Base-by-base conservation (phyloP, 805 yeast genomes). In the Candida orba region DNA sequence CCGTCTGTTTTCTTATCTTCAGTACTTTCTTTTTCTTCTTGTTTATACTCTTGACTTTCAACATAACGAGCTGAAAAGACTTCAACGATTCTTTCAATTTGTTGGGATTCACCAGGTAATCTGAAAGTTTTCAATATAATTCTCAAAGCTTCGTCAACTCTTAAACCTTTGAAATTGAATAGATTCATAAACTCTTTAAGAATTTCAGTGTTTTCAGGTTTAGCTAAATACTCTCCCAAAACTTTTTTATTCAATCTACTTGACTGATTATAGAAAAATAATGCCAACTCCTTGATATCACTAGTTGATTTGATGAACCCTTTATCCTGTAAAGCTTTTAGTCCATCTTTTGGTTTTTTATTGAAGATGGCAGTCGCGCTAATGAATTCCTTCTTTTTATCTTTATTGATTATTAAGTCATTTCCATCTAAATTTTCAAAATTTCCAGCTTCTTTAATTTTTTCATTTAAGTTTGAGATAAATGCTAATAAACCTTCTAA, bases 81-180 rank as follows among this genome's bases (percentile, higher is more conserved):
- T 56, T 91, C 97, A 25, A 93, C 83, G 14, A 91, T 78, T 55
- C 96, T 75, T 62, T 93, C 99, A 59, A 93, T 93, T 62, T 88
- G 96, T 58, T 89, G 98, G 0, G 97, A 84, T 65, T 93, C 99
- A 47, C 99, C 99, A 1, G 98, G 98, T 39, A 93, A 71, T 61
- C 99, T 76, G 59, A 93, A 91, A 18, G 84, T 76, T 44, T 85
- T 84, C 52, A 95, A 69, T 47, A 93, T 63, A 44, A 85, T 72
- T 56, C 99, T 75, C 41, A 93, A 68, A 0, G 96, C 96, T 63
- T 91, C 97, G 62, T 93, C 99, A 3, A 95, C 91, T 56, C 99
- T 72, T 52, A 84, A 68, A 17, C 77, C 83, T 32, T 71, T 67
- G 59, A 90, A 90, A 45, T 90, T 91, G 59, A 91, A 83, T 43